Percentiles rank a stretch among this genome's conserved stretches.
Conservation (phyloP, 2,329 filamentous ascomycete genomes). For the Sphaerulina musiva region DNA sequence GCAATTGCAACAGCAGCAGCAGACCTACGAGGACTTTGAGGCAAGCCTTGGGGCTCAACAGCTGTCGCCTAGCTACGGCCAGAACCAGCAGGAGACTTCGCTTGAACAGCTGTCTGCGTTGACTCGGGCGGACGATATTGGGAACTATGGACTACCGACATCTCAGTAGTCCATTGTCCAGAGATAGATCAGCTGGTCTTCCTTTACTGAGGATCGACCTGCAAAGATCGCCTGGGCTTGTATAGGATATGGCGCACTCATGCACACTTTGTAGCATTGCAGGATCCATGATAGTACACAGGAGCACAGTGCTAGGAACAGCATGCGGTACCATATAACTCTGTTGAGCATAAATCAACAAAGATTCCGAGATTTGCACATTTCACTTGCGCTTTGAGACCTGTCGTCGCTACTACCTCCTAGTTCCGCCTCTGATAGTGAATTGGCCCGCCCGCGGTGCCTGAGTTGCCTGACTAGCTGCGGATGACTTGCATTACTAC, state of each 20-base stretch:
- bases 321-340: not conserved
- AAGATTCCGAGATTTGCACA: not conserved
- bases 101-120: conserved; percentile 5
- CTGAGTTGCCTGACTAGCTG: too few species aligned
- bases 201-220: too few species aligned
- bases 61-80: not conserved
- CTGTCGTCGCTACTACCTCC: too few species aligned
- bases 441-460: too few species aligned
- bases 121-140: not conserved
- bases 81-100: conserved; percentile 3
- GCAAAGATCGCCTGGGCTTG: too few species aligned
- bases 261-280: not conserved
- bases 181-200: not conserved
- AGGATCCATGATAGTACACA: too few species aligned
- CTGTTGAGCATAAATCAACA: not conserved
- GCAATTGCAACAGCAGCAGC: conserved; percentile 7
- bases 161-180: not conserved
- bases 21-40: conserved; percentile 7
- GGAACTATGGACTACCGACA: not conserved
- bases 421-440: too few species aligned
- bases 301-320: not conserved
- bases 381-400: too few species aligned
- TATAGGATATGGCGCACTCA: not conserved
- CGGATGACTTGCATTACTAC: too few species aligned
- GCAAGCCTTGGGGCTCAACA: conserved; percentile 4